Evolutionary conservation across 2,329 filamentous ascomycete species (phyloP).

Genomic region (Fusarium euwallaceae): DNA sequence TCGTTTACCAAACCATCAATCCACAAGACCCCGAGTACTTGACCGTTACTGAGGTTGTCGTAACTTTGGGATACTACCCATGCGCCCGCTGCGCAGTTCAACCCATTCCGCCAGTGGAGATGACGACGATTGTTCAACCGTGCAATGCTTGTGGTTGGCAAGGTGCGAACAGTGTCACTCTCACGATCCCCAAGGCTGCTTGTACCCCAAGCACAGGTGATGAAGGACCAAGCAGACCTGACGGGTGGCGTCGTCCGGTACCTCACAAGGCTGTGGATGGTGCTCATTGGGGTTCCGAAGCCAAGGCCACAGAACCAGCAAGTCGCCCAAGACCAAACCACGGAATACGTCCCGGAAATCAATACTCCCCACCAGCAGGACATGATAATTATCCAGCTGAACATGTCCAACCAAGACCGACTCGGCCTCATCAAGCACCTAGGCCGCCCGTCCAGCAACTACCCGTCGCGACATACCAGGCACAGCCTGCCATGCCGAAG

Average conservation of each 20-base stretch:
- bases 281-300: background rate
- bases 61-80: slow-evolving; percentile 1
- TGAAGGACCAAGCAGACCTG: background rate
- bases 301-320: background rate
- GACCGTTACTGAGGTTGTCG: background rate
- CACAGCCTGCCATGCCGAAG: background rate
- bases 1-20: background rate
- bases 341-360: background rate
- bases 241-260: background rate
- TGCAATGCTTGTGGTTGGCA: background rate
- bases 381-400: background rate
- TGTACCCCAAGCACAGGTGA: background rate
- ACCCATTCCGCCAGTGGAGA: background rate
- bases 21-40: background rate
- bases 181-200: background rate
- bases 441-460: background rate
- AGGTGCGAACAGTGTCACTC: background rate
- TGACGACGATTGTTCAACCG: background rate
- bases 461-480: background rate
- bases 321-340: background rate
- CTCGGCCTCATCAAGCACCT: background rate
- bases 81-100: background rate
- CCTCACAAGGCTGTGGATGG: background rate
- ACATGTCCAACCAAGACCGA: background rate
- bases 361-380: background rate